A percentile compares a stretch with the other conserved stretches of the same genome.
phyloP scores from a whole-genome alignment of 2,329 filamentous ascomycete genomes.

The Ceratocystis cacaofunesta region DNA sequence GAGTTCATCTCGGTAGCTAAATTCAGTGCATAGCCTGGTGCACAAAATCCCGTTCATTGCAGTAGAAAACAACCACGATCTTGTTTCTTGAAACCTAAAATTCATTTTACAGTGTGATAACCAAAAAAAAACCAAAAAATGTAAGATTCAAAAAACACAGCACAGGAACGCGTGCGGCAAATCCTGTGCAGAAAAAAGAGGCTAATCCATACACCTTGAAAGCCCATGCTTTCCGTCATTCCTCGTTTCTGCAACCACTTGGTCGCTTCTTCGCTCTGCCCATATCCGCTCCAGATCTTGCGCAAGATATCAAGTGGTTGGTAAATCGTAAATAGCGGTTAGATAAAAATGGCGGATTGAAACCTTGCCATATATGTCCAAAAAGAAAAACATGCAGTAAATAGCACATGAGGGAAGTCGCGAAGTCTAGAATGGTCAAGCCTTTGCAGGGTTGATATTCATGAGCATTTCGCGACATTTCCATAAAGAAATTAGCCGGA shows the following conservation, averaged over 20 bases:
- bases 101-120: neutral
- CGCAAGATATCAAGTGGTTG: neutral
- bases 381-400: neutral
- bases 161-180: neutral
- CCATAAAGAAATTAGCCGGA: neutral
- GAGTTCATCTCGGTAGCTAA: neutral
- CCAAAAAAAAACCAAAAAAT: constrained; percentile 14
- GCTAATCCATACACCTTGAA: constrained; percentile 6
- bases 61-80: neutral
- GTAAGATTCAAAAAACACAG: constrained; percentile 17
- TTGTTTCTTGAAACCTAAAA: neutral
- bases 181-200: constrained; percentile 1
- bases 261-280: neutral
- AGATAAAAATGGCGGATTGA: neutral
- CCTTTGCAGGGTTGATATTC: too few species aligned
- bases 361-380: neutral
- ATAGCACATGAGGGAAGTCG: neutral
- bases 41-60: neutral
- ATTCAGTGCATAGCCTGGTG: neutral
- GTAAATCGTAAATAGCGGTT: neutral
- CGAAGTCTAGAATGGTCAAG: neutral
- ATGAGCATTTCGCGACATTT: neutral
- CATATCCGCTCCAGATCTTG: neutral
- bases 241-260: neutral
- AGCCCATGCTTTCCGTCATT: neutral